A percentile compares a stretch with the other conserved stretches of the same genome.
phyloP scores from a whole-genome alignment of 2,329 filamentous ascomycete species.

The Fusarium longipes region DNA sequence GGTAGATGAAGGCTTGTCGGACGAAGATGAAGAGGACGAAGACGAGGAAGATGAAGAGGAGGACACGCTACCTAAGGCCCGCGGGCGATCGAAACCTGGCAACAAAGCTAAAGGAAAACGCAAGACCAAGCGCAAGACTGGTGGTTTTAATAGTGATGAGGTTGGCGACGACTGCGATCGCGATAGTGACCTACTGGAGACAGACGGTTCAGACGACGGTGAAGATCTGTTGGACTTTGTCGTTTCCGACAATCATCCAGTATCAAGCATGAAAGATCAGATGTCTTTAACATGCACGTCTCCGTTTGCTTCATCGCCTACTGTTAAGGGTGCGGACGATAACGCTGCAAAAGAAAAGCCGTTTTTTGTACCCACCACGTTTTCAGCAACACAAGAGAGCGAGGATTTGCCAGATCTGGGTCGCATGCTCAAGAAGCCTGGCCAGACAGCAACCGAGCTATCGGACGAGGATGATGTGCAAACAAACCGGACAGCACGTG shows the following conservation, averaged over 20 bases:
- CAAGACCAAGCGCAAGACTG: slow-evolving; percentile 38
- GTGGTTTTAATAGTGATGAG: slow-evolving; percentile 59
- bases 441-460: background rate
- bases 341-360: slow-evolving; percentile 45
- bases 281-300: slow-evolving; percentile 46
- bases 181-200: slow-evolving; percentile 60
- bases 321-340: slow-evolving; percentile 23
- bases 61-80: slow-evolving; percentile 11
- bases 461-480: slow-evolving; percentile 38
- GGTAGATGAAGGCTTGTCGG: slow-evolving; percentile 30
- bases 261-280: slow-evolving; percentile 53
- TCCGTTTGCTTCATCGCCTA: slow-evolving; percentile 34
- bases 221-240: slow-evolving; percentile 68
- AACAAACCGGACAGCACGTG: slow-evolving; percentile 39
- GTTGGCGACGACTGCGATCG: slow-evolving; percentile 64
- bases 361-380: slow-evolving; percentile 54
- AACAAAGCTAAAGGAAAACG: slow-evolving; percentile 39
- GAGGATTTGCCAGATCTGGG: slow-evolving; percentile 54
- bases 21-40: slow-evolving; percentile 33
- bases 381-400: slow-evolving; percentile 56
- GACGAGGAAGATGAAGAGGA: slow-evolving; percentile 39
- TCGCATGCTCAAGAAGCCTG: slow-evolving; percentile 37
- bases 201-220: slow-evolving; percentile 61
- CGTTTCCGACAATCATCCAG: slow-evolving; percentile 60
- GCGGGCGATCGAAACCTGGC: slow-evolving; percentile 35